These are phyloP conservation scores for Colletotrichum acutatum DNA, from an alignment of 2,329 filamentous ascomycete genomes.

Conservation along the genomic window DNA sequence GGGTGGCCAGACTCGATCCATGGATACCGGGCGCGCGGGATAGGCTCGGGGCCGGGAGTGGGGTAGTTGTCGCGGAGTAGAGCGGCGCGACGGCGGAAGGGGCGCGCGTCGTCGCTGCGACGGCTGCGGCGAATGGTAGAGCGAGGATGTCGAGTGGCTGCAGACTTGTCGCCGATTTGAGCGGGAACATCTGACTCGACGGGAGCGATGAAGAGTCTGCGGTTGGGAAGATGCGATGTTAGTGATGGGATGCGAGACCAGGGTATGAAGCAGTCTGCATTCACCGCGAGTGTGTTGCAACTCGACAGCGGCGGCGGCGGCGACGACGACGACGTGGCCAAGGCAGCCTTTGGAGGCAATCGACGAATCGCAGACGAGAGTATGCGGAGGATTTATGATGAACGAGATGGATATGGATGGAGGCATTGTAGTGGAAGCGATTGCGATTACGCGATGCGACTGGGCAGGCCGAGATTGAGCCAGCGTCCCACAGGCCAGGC, in stretches of 20 bases:
- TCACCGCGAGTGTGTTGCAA: conserved; percentile 27
- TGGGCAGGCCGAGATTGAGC: conserved; percentile 34
- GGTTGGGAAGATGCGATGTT: conserved; percentile 11
- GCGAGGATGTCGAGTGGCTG: conserved; percentile 43
- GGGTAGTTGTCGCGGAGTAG: conserved; percentile 33
- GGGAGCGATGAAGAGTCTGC: conserved; percentile 58
- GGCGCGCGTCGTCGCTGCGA: conserved; percentile 47
- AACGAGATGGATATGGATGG: neutral
- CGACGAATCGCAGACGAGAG: neutral
- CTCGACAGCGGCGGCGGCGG: neutral
- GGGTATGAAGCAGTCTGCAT: conserved; percentile 17
- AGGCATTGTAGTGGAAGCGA: conserved; percentile 15
- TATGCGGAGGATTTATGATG: conserved; percentile 6
- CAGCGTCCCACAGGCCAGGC: conserved; percentile 25
- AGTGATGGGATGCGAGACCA: conserved; percentile 17
- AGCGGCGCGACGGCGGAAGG: conserved; percentile 42
- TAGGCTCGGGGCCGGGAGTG: conserved; percentile 26
- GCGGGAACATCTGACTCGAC: conserved; percentile 55
- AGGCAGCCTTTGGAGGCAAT: neutral
- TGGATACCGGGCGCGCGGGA: conserved; percentile 30
- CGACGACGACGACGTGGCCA: neutral
- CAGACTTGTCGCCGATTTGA: conserved; percentile 45
- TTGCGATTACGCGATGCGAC: conserved; percentile 25
- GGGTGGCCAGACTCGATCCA: conserved; percentile 36
- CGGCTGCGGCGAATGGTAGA: conserved; percentile 53